These are phyloP conservation scores for Apiospora rasikravindrae DNA, from an alignment of 2,329 filamentous ascomycete genomes.

Conservation along the genomic window DNA sequence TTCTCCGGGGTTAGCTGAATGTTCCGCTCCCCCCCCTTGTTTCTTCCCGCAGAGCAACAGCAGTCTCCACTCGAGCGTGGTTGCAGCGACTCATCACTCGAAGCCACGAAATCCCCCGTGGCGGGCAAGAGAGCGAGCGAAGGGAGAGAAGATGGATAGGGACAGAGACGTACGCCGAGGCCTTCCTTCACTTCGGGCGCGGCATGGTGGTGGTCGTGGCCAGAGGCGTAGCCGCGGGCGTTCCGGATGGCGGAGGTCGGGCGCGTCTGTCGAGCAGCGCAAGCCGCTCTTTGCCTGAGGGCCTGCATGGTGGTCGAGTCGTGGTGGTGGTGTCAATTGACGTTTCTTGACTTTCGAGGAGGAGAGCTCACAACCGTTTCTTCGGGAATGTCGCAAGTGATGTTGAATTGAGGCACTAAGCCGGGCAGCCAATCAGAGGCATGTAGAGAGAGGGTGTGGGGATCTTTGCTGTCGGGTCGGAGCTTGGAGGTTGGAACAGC, in stretches of 20 bases:
- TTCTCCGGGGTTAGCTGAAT: conserved; percentile 12
- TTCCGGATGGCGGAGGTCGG: conserved; percentile 39
- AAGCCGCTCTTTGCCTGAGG: conserved; percentile 51
- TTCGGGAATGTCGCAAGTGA: not conserved
- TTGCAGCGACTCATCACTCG: no score
- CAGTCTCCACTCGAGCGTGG: no score
- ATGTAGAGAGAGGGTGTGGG: not conserved
- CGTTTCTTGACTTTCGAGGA: conserved; percentile 1
- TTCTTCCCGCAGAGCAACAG: not conserved
- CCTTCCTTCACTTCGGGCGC: conserved; percentile 54
- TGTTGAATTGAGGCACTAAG: conserved; percentile 14
- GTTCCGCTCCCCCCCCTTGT: not conserved
- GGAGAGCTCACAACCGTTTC: not conserved
- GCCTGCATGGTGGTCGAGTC: conserved; percentile 35
- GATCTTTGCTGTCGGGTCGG: not conserved
- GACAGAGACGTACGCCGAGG: conserved; percentile 56
- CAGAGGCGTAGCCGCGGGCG: conserved; percentile 59
- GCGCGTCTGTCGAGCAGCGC: conserved; percentile 43
- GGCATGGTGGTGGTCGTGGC: conserved; percentile 51
- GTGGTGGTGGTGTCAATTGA: conserved; percentile 18
- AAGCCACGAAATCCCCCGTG: no score
- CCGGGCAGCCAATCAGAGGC: not conserved
- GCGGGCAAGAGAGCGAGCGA: not conserved
- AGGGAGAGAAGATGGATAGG: not conserved
- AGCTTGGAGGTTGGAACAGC: not conserved